Evolutionary conservation across 2,329 filamentous ascomycete genomes (phyloP).

Genomic region (Piedraia hortae): DNA sequence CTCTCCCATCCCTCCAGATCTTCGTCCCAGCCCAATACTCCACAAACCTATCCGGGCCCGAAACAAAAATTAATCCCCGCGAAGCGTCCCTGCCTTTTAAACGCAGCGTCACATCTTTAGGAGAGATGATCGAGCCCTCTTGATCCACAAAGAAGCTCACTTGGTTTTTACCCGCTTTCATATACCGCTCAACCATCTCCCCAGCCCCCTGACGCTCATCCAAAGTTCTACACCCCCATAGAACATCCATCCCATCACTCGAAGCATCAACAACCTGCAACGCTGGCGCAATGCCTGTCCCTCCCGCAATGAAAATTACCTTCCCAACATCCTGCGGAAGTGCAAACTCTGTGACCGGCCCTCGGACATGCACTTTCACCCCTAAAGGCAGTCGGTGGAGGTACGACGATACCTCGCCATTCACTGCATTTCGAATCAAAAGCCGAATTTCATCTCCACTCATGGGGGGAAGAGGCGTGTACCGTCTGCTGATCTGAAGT

Average conservation of each 20-base stretch:
- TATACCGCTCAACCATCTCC: slow-evolving; percentile 7
- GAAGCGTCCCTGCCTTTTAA: too few relatives aligned
- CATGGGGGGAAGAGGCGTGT: slow-evolving; percentile 53
- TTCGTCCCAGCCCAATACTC: slow-evolving; percentile 56
- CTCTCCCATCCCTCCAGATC: slow-evolving; percentile 40
- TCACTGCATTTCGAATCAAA: slow-evolving; percentile 47
- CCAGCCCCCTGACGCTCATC: slow-evolving; percentile 1
- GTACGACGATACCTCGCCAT: slow-evolving; percentile 69
- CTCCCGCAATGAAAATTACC: slow-evolving; percentile 67
- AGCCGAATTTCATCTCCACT: slow-evolving; percentile 29
- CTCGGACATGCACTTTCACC: slow-evolving; percentile 44
- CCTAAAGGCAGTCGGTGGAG: slow-evolving; percentile 34
- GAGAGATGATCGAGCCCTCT: slow-evolving; percentile 36
- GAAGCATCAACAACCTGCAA: slow-evolving; percentile 44
- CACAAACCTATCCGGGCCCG: slow-evolving; percentile 77
- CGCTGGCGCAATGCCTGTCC: slow-evolving; percentile 76
- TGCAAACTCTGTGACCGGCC: slow-evolving; percentile 41
- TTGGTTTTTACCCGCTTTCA: background rate
- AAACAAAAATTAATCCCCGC: too few relatives aligned
- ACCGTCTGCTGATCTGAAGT: slow-evolving; percentile 70
- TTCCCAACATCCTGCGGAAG: slow-evolving; percentile 25
- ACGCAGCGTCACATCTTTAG: slow-evolving; percentile 13
- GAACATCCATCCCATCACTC: slow-evolving; percentile 30
- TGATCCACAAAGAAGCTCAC: slow-evolving; percentile 65
- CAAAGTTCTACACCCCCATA: slow-evolving; percentile 49